These are phyloP conservation scores for Hippophae gyantsensis DNA, from an alignment of 306 rosid genomes.

Conservation along the genomic window DNA sequence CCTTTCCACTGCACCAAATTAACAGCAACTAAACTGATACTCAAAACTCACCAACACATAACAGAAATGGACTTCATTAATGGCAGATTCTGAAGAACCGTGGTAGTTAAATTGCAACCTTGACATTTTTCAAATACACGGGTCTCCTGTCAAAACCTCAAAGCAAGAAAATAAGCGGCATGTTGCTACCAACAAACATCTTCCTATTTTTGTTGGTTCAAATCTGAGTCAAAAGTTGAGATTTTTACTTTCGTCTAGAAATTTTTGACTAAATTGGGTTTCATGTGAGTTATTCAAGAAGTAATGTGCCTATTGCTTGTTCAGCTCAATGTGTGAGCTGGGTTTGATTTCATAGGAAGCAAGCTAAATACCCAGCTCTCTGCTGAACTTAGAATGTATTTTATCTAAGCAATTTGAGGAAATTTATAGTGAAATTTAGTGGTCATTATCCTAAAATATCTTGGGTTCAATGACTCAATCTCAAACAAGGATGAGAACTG, in stretches of 20 bases:
- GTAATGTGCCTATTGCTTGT: conserved; percentile 34
- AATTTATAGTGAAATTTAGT: conserved; percentile 18
- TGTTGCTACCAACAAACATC: background rate
- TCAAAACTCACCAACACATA: conserved; percentile 10
- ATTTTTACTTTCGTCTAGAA: background rate
- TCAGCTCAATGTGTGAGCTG: conserved; percentile 36
- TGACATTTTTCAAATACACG: conserved; percentile 28
- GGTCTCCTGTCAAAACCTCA: conserved; percentile 10
- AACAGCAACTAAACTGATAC: background rate
- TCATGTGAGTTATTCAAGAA: conserved; percentile 26
- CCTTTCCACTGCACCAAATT: conserved; percentile 12
- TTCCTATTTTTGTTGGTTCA: background rate
- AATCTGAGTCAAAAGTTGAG: conserved; percentile 22
- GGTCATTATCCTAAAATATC: conserved; percentile 42
- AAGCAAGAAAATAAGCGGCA: background rate
- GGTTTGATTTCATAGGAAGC: conserved; percentile 28
- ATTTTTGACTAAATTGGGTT: conserved; percentile 14
- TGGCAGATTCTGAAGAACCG: conserved; percentile 28
- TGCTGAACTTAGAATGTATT: conserved; percentile 8
- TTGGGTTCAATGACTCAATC: conserved; percentile 41
- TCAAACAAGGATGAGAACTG: conserved; percentile 31
- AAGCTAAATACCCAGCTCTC: conserved; percentile 22
- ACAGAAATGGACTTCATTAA: conserved; percentile 25
- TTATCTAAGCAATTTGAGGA: conserved; percentile 10
- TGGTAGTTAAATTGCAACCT: conserved; percentile 61